phyloP scores from a whole-genome alignment of 208 protist genomes.

The Crithidia fasciculata region DNA sequence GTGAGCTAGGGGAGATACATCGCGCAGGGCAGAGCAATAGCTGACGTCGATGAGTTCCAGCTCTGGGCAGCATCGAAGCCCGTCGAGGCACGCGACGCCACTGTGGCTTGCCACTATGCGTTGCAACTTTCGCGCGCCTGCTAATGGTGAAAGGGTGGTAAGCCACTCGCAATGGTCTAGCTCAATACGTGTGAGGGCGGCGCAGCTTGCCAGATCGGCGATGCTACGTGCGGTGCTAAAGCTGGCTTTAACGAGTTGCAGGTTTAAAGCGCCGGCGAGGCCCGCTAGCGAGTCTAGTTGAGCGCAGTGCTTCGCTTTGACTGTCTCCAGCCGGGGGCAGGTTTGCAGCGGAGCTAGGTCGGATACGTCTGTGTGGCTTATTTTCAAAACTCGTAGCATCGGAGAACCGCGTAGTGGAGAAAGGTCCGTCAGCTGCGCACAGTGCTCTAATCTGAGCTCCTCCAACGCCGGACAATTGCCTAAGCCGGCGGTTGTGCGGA shows the following conservation, averaged over 20 bases:
- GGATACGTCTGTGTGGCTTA: slow-evolving; percentile 10
- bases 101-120: slow-evolving; percentile 6
- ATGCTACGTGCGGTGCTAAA: slow-evolving; percentile 2
- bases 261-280: neutral
- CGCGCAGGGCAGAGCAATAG: neutral
- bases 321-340: slow-evolving; percentile 1
- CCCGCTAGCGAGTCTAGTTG: neutral
- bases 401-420: neutral
- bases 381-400: slow-evolving; percentile 3
- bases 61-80: neutral
- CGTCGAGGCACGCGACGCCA: neutral
- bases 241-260: neutral
- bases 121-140: slow-evolving; percentile 1
- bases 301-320: slow-evolving; percentile 12
- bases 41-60: slow-evolving; percentile 3
- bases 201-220: neutral
- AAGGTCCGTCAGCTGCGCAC: neutral
- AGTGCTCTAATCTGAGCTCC: slow-evolving; percentile 6
- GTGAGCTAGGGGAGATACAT: neutral
- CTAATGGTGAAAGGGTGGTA: neutral
- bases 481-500: neutral
- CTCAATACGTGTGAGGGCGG: neutral
- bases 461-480: slow-evolving; percentile 7
- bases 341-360: neutral
- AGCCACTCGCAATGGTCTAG: slow-evolving; percentile 9